phyloP scores from a whole-genome alignment of 2,329 filamentous ascomycete species.

The Microdochium nivale region DNA sequence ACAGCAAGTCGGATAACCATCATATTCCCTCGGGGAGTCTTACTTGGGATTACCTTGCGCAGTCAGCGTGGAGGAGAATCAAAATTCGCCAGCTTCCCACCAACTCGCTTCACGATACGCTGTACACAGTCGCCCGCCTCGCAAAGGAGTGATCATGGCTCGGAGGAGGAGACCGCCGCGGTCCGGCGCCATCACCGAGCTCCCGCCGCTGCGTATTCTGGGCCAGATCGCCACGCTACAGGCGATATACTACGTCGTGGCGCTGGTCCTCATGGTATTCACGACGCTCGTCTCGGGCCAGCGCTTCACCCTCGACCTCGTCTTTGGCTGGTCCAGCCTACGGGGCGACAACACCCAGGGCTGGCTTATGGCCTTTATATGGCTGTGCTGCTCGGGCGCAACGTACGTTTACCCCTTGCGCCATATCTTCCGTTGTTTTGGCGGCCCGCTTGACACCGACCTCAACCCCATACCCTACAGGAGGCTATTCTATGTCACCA shows the following conservation, averaged over 20 bases:
- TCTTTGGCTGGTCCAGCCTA: constrained; percentile 50
- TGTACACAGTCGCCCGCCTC: too few species aligned
- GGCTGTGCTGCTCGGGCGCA: constrained; percentile 44
- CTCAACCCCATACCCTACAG: too few species aligned
- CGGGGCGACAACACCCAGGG: constrained; percentile 54
- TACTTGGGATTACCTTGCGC: neutral
- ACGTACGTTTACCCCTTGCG: constrained; percentile 30
- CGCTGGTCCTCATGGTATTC: constrained; percentile 47
- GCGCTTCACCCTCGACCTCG: constrained; percentile 41
- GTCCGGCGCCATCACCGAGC: constrained; percentile 50
- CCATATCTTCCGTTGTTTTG: constrained; percentile 1
- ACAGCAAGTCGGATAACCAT: too few species aligned
- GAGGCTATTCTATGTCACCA: neutral
- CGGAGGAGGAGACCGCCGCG: constrained; percentile 49
- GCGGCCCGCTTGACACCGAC: neutral
- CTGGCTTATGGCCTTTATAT: constrained; percentile 50
- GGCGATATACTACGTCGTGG: constrained; percentile 43
- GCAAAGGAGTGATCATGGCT: constrained; percentile 25
- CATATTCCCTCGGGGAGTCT: neutral
- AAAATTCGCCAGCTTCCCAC: too few species aligned
- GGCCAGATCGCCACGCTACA: constrained; percentile 51
- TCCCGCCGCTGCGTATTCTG: constrained; percentile 52
- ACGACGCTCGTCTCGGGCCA: constrained; percentile 49
- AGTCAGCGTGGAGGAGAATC: too few species aligned
- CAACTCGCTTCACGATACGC: neutral